Evolutionary conservation across 2,329 filamentous ascomycete species (phyloP), one percentile per base, ranked within the genome.

Genomic region (Aureobasidium melanogenum): DNA sequence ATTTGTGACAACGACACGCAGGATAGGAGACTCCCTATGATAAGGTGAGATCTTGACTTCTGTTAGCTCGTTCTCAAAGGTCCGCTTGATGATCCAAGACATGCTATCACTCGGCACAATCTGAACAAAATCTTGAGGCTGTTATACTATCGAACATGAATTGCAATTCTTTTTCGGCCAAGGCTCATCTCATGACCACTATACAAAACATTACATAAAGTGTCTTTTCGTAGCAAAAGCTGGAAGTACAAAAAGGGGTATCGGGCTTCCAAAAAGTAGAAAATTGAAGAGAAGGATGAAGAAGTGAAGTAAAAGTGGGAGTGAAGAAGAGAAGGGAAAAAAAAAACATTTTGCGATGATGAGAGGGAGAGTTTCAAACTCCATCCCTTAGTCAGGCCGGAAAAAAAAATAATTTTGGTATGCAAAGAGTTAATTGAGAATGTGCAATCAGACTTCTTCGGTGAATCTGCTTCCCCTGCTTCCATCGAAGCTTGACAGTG

Each of bases 401-500:
- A 48, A 24, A 22, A 48, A 36, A 39, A 58, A 54, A 36, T 4
- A 36, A 38, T 41, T 41, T 54, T 51, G 32, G 22, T 39, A 22
- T 38, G 34, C 17, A n/a, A 8, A 38, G 15, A n/a, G 24, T 8
- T 41, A 8, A 10, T 19, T 19, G 22, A 4, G 9, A 9, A 32
- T 34, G 28, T 39, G 30, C 28, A 10, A 56, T 63, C 60, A 68
- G 36, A 69, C 68, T 51, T 69, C 66, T 50, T 69, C 68, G 17
- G 67, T 68, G 59, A 69, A 69, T 32, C 66, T 63, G 62, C 68
- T 69, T 14, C 63, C 61, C 17, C 66, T 62, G 44, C 64, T 66
- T 46, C 60, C 61, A n/a, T 67, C 66, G 10, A 59, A 62, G 47
- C 61, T 62, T 22, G 60, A 41, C 1, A 67, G 51, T 19, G 65